These are phyloP conservation scores for Paramecium sonneborni DNA, from an alignment of 73 alveolate species.

Conservation along the genomic window DNA sequence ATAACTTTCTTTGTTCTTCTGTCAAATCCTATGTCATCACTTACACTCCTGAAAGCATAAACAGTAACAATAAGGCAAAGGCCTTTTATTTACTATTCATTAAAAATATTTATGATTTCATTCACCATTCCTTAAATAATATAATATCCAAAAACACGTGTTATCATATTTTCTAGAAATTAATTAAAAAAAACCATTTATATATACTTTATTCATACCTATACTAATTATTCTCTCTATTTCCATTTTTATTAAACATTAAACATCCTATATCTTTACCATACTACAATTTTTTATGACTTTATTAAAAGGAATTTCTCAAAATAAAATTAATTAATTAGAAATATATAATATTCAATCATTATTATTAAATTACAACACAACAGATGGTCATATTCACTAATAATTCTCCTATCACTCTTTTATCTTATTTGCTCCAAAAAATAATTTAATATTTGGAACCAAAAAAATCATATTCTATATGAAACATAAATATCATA, in stretches of 20 bases:
- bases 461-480: too few species aligned
- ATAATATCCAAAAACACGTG: neutral
- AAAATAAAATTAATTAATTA: neutral
- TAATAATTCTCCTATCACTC: too few species aligned
- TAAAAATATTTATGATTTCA: neutral
- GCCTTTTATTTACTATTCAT: neutral
- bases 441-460: too few species aligned
- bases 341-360: neutral
- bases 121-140: neutral
- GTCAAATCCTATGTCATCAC: slow-evolving; percentile 43
- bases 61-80: neutral
- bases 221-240: neutral
- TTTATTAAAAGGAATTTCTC: neutral
- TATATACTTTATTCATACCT: neutral
- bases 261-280: neutral
- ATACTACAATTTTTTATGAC: neutral
- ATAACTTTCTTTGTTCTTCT: slow-evolving; percentile 30
- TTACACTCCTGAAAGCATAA: neutral
- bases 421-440: too few species aligned
- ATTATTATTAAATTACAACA: too few species aligned
- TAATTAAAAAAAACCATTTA: neutral
- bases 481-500: too few species aligned
- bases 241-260: neutral
- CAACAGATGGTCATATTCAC: too few species aligned
- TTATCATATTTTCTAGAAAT: neutral